Base-by-base conservation (phyloP, 208 protist genomes). In the Trypanosoma caninum region DNA sequence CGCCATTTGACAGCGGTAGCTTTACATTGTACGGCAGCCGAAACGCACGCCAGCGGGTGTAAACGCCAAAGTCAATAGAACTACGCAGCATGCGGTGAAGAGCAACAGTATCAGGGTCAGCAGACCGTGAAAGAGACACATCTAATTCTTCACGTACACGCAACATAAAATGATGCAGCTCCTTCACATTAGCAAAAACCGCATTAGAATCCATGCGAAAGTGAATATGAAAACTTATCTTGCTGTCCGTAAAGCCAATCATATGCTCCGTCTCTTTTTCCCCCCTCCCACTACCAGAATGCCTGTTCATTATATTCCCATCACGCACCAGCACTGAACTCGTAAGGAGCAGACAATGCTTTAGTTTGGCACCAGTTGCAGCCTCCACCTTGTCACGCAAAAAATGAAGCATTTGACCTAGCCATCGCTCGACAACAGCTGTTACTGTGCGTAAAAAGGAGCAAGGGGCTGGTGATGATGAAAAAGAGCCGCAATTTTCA, bases 1-100 rank as follows among this genome's bases (percentile, higher is more conserved):
- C 58, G 13, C 11, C 14, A 23, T 3, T 28, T 37, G 42, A 27
- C 18, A 35, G 11, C 1, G 74, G 65, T 0, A 61, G 64, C 61
- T 94, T 94, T 10, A 92, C 80, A 65, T 87, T 89, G 62, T 92
- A 94, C 23, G 88, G 88, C 20, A 94, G 73, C 10, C 88, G 81
- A 54, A 94, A 92, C 6, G 88, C 82, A 9, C 88, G 82, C 82
- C 84, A 94, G 2, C 88, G 79, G 1, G 80, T 76, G 74, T 94
- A 94, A 27, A 94, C 88, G n/a, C 80, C 75, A 59, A 89, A 87
- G 71, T 94, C 88, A 18, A 94, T 77, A 37, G 74, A 90, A 30
- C 58, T 46, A 16, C 67, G 71, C 38, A 93, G 34, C 56, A 80
- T 52, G 18, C 46, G 55, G 40, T 70, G 25, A 33, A 63, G 34